Evolutionary conservation across 768 basidiomycete genomes (phyloP), one percentile per base, ranked within the genome.

Genomic region (Termitomyces sp.): DNA sequence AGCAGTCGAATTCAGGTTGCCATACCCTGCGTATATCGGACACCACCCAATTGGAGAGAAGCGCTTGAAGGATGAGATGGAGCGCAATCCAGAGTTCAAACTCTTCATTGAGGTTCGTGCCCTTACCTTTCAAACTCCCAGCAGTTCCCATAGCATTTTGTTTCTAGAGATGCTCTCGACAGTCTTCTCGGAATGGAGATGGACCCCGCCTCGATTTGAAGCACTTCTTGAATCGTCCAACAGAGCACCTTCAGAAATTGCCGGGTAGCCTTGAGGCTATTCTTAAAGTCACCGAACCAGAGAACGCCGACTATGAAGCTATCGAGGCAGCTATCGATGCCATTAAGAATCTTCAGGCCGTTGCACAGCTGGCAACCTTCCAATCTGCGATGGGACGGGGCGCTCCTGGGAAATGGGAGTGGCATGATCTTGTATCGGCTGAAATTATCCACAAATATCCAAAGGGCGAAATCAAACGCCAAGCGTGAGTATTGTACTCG

Each of bases 361-460:
- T 93, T 5, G 88, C 91, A 0, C 91, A 93, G 69, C 73, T 97
- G 50, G 82, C 88, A 63, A 91, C 93, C 4, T 98, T 95, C 84
- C 95, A 98, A 69, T 81, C 85, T 44, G 89, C 91, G 0, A 94
- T 93, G 88, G 85, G 91, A 15, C 84, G 85, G 65, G 94, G 93
- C 4, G 77, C 83, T 2, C 84, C 88, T 2, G 83, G 81, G 3
- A 93, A 92, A 68, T 86, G 90, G 79, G 91, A 95, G 63, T 98
- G 95, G 95, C 85, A 92, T 67, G 91, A 95, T 69, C 72, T 97
- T 18, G 91, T 95, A 5, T 72, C 88, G 1, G 73, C 82, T 45
- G 91, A 93, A 42, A 67, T 85, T 11, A 76, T 85, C 51, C 78
- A 82, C 64, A 69, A 65, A 2, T 77, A 95, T 60, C 72, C 81